These are phyloP conservation scores for Pseudozyma hubeiensis DNA, from an alignment of 1,284 basidiomycete genomes.

Conservation along the genomic window DNA sequence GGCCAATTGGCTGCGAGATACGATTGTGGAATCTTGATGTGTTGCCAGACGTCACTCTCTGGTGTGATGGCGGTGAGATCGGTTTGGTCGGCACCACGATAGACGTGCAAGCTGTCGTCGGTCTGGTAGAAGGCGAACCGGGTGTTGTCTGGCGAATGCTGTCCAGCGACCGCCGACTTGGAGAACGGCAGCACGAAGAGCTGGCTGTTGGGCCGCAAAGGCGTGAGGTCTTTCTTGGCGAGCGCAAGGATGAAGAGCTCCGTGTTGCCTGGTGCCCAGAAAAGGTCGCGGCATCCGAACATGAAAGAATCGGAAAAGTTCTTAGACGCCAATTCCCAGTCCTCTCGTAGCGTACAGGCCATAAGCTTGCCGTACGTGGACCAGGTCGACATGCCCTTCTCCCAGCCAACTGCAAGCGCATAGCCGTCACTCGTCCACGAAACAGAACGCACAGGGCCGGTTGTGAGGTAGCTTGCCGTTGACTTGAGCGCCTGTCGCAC, in stretches of 20 bases:
- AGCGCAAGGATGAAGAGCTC: slow-evolving; percentile 53
- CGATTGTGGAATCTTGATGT: slow-evolving; percentile 80
- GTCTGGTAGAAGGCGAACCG: slow-evolving; percentile 94
- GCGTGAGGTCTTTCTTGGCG: slow-evolving; percentile 15
- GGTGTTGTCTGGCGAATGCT: slow-evolving; percentile 92
- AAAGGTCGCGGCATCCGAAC: slow-evolving; percentile 75
- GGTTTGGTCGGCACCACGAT: slow-evolving; percentile 94
- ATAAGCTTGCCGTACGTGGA: slow-evolving; percentile 88
- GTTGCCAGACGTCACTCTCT: slow-evolving; percentile 83
- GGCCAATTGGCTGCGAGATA: slow-evolving; percentile 96
- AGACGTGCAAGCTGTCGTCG: slow-evolving; percentile 93
- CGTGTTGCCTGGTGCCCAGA: slow-evolving; percentile 62
- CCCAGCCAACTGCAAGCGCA: slow-evolving; percentile 94
- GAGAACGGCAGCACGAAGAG: slow-evolving; percentile 78
- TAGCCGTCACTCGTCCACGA: slow-evolving; percentile 86
- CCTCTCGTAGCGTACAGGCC: slow-evolving; percentile 79
- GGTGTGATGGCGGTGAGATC: slow-evolving; percentile 99
- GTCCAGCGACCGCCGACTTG: slow-evolving; percentile 90
- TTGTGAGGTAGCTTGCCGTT: slow-evolving; percentile 68
- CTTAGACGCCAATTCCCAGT: slow-evolving; percentile 73
- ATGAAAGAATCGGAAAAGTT: slow-evolving; percentile 81
- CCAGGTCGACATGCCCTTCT: slow-evolving; percentile 88
- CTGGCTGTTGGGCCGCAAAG: slow-evolving; percentile 38
- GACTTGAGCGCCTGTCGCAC: slow-evolving; percentile 66
- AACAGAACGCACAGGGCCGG: slow-evolving; percentile 80